Evolutionary conservation across 2,329 filamentous ascomycete species (phyloP).

Genomic region (Sclerotinia glacialis): DNA sequence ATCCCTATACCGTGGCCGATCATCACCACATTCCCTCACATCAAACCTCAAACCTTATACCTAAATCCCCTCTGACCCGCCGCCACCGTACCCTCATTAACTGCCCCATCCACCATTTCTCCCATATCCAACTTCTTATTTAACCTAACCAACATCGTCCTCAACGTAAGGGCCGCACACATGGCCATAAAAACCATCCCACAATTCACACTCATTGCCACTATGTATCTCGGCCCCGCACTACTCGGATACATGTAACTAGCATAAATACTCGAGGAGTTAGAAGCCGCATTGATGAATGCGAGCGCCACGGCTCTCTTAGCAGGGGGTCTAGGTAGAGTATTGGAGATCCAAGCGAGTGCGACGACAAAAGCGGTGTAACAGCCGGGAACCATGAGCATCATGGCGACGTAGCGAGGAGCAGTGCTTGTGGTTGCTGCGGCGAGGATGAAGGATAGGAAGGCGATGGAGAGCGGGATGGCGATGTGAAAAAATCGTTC

Average conservation of each 20-base stretch:
- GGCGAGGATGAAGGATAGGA: slow-evolving; percentile 65
- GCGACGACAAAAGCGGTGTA: slow-evolving; percentile 67
- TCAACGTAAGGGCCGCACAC: slow-evolving; percentile 58
- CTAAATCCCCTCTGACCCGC: slow-evolving; percentile 19
- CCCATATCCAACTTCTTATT: slow-evolving; percentile 70
- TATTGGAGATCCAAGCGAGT: slow-evolving; percentile 73
- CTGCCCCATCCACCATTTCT: slow-evolving; percentile 46
- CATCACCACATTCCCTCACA: background rate
- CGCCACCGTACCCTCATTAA: slow-evolving; percentile 13
- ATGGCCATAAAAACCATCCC: slow-evolving; percentile 63
- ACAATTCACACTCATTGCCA: slow-evolving; percentile 67
- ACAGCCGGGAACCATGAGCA: slow-evolving; percentile 65
- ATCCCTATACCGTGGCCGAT: background rate
- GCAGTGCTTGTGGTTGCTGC: slow-evolving; percentile 59
- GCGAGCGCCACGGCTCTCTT: slow-evolving; percentile 62
- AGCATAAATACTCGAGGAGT: slow-evolving; percentile 64
- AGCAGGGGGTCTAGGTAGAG: slow-evolving; percentile 69
- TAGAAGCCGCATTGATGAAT: slow-evolving; percentile 71
- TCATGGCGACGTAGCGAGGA: slow-evolving; percentile 67
- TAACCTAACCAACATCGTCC: slow-evolving; percentile 60
- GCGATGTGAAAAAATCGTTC: slow-evolving; percentile 69
- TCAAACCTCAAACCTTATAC: slow-evolving; percentile 8
- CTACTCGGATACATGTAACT: slow-evolving; percentile 48
- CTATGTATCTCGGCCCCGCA: slow-evolving; percentile 31
- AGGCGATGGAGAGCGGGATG: slow-evolving; percentile 58